Percentiles rank a stretch among this genome's conserved stretches.
Evolutionary conservation across 2,329 filamentous ascomycete species (phyloP).

Genomic region (Ceratocystis variospora): DNA sequence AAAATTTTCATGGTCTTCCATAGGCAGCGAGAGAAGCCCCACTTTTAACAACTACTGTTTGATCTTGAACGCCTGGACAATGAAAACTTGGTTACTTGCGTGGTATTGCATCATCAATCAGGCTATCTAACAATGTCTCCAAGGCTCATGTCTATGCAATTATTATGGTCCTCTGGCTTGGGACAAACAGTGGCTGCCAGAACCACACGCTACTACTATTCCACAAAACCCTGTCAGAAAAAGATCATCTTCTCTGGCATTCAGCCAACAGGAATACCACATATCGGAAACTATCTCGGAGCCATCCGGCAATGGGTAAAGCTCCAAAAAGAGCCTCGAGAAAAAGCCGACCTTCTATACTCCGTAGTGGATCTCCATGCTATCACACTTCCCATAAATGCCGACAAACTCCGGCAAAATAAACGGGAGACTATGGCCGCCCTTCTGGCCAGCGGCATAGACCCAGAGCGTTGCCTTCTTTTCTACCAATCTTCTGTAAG

Average conservation of each 20-base stretch:
- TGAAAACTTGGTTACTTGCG: background rate
- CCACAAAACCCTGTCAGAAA: slow-evolving; percentile 21
- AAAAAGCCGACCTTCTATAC: slow-evolving; percentile 55
- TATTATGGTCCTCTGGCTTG: background rate
- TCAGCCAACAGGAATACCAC: slow-evolving; percentile 86
- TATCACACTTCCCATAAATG: slow-evolving; percentile 63
- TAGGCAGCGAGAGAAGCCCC: background rate
- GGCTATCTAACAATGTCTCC: background rate
- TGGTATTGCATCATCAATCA: no score
- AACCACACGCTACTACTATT: background rate
- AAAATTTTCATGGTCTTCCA: background rate
- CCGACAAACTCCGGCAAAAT: slow-evolving; percentile 45
- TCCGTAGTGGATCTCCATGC: slow-evolving; percentile 91
- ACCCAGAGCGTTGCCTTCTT: slow-evolving; percentile 60
- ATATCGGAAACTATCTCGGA: slow-evolving; percentile 90
- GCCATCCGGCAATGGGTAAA: slow-evolving; percentile 76
- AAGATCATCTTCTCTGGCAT: slow-evolving; percentile 81
- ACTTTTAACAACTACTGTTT: slow-evolving; percentile 8
- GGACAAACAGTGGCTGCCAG: background rate
- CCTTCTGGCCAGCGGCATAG: slow-evolving; percentile 69
- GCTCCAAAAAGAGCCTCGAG: slow-evolving; percentile 51
- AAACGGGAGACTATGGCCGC: slow-evolving; percentile 65
- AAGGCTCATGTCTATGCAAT: background rate
- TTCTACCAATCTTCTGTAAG: slow-evolving; percentile 68
- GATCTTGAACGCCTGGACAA: background rate